phyloP scores from a whole-genome alignment of 2,329 filamentous ascomycete genomes.

The Pochonia chlamydosporia region DNA sequence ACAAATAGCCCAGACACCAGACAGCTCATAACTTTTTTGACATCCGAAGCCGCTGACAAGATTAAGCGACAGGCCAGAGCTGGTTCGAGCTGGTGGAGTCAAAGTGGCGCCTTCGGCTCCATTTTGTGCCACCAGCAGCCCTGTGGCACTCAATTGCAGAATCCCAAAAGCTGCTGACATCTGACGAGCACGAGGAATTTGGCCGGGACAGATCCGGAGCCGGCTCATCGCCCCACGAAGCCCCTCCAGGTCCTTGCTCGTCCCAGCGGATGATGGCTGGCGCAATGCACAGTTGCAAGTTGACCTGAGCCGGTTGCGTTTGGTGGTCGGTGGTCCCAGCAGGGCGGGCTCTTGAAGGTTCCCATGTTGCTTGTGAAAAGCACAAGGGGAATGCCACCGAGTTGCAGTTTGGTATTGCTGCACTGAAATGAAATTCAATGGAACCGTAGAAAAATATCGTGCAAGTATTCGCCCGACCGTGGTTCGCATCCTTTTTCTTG shows the following conservation, averaged over 20 bases:
- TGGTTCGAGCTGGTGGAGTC: background rate
- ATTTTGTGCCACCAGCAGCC: background rate
- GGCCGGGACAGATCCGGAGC: conserved; percentile 7
- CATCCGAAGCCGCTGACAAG: conserved; percentile 4
- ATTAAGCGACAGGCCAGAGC: background rate
- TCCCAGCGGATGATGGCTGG: too few species aligned
- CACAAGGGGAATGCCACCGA: too few species aligned
- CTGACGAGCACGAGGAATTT: conserved; percentile 7
- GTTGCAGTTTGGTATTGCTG: background rate
- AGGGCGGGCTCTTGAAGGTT: background rate
- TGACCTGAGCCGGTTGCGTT: background rate
- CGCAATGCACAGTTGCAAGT: too few species aligned
- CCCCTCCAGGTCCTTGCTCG: background rate
- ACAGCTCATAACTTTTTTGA: too few species aligned
- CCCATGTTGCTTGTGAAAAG: background rate
- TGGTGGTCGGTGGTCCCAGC: background rate
- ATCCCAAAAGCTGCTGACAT: conserved; percentile 7
- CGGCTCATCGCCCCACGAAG: conserved; percentile 5
- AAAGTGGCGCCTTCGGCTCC: background rate
- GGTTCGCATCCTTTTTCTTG: too few species aligned
- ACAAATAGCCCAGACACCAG: too few species aligned
- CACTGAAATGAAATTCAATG: too few species aligned
- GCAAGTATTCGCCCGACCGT: too few species aligned
- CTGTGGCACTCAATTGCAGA: background rate
- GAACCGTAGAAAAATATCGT: too few species aligned